Conservation (phyloP, 345 rosid genomes). For the Lepidium sativum region DNA sequence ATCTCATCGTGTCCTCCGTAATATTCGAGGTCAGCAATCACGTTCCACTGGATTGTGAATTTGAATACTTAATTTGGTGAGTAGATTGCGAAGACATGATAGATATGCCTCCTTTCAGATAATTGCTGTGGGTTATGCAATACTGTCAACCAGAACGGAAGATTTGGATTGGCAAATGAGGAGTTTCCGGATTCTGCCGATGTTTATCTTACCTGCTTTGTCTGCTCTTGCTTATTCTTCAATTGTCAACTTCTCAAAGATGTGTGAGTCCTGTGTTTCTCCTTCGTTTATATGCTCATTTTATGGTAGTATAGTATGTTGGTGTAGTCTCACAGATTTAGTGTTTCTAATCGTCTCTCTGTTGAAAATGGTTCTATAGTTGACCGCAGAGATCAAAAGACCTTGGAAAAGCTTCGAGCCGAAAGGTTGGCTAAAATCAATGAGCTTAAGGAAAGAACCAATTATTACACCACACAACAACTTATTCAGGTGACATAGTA, state of each 20-base stretch:
- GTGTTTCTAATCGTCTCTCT: not conserved
- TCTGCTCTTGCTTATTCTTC: slow-evolving; percentile 48
- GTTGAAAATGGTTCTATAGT: slow-evolving; percentile 32
- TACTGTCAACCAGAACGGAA: slow-evolving; percentile 47
- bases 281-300: not conserved
- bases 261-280: slow-evolving; percentile 40
- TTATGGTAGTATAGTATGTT: not conserved
- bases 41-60: not conserved
- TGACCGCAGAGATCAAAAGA: slow-evolving; percentile 77
- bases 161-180: slow-evolving; percentile 70
- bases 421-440: slow-evolving; percentile 88
- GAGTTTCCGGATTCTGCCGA: slow-evolving; percentile 53
- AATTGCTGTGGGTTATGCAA: slow-evolving; percentile 63
- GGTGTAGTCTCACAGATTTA: not conserved
- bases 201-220: slow-evolving; percentile 62
- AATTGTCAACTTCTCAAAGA: slow-evolving; percentile 44
- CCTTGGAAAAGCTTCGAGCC: slow-evolving; percentile 70
- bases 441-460: slow-evolving; percentile 91
- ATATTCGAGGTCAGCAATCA: slow-evolving; percentile 49
- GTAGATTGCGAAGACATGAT: not conserved
- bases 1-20: slow-evolving; percentile 56
- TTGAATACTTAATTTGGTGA: not conserved
- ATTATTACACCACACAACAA: slow-evolving; percentile 84
- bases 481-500: slow-evolving; percentile 66
- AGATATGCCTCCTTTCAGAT: slow-evolving; percentile 31